Conservation (phyloP, 176 grass and related monocot species). For the Alloteropsis semialata region DNA sequence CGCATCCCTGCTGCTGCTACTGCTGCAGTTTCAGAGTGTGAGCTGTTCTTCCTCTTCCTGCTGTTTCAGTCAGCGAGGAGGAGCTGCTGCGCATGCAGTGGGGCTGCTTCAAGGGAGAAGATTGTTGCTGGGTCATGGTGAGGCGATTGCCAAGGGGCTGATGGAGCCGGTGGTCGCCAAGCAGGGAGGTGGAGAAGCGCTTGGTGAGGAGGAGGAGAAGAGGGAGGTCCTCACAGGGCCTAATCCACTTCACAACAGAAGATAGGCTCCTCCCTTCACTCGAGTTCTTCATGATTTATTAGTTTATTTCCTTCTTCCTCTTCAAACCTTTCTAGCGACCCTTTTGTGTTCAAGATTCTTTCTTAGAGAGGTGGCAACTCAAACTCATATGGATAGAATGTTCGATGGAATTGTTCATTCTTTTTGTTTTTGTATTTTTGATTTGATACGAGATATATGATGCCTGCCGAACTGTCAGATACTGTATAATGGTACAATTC, state of each 20-base stretch:
- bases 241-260: slow-evolving; percentile 46
- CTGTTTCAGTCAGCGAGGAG: not conserved
- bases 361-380: not conserved
- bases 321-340: not conserved
- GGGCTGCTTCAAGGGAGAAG: slow-evolving; percentile 8
- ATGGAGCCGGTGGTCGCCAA: not conserved
- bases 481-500: no score
- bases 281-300: not conserved
- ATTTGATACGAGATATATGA: no score
- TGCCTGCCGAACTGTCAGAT: no score
- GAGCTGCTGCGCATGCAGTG: not conserved
- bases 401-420: not conserved
- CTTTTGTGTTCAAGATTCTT: not conserved
- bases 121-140: not conserved
- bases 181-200: not conserved
- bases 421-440: not conserved
- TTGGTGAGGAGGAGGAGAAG: slow-evolving; percentile 31
- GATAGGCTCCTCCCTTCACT: not conserved
- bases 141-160: not conserved
- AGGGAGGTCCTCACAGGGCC: slow-evolving; percentile 41
- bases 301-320: not conserved
- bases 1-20: slow-evolving; percentile 1
- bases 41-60: not conserved
- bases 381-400: slow-evolving; percentile 3
- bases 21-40: not conserved